phyloP scores from a whole-genome alignment of 306 rosid genomes.

The Hippophae gyantsensis region DNA sequence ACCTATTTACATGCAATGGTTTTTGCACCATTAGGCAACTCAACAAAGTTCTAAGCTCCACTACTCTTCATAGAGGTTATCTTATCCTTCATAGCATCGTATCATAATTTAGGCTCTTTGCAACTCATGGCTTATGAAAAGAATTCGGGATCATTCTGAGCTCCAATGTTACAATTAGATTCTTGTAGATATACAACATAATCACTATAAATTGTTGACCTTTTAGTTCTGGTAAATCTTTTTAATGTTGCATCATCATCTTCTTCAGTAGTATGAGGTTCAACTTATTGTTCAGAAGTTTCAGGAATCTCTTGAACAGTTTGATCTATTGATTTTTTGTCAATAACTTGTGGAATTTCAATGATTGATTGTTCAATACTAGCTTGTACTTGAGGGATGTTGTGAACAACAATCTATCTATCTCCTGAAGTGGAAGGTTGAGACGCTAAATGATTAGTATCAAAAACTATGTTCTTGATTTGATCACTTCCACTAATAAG shows the following conservation, averaged over 20 bases:
- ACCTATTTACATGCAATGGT: background rate
- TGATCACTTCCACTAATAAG: too few species aligned
- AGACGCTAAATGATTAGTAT: too few species aligned
- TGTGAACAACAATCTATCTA: too few species aligned
- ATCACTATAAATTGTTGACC: background rate
- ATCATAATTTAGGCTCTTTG: background rate
- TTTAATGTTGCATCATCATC: background rate
- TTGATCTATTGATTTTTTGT: background rate
- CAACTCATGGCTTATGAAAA: constrained; percentile 2
- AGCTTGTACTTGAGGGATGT: too few species aligned
- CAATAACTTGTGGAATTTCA: background rate
- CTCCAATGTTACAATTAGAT: background rate
- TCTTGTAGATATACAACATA: constrained; percentile 4
- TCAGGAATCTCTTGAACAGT: background rate
- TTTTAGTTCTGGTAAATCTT: constrained; percentile 3
- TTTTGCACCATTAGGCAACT: background rate
- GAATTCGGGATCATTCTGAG: constrained; percentile 1
- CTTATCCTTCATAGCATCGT: constrained; percentile 2
- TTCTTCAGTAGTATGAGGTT: background rate
- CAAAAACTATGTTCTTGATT: too few species aligned
- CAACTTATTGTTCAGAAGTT: background rate
- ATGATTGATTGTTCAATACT: too few species aligned
- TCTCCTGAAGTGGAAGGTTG: too few species aligned
- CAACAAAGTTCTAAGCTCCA: background rate
- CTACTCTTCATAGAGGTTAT: background rate